Percentiles rank a stretch among this genome's conserved stretches.
Evolutionary conservation across 306 rosid species (phyloP).

Genomic region (Casuarina equisetifolia): DNA sequence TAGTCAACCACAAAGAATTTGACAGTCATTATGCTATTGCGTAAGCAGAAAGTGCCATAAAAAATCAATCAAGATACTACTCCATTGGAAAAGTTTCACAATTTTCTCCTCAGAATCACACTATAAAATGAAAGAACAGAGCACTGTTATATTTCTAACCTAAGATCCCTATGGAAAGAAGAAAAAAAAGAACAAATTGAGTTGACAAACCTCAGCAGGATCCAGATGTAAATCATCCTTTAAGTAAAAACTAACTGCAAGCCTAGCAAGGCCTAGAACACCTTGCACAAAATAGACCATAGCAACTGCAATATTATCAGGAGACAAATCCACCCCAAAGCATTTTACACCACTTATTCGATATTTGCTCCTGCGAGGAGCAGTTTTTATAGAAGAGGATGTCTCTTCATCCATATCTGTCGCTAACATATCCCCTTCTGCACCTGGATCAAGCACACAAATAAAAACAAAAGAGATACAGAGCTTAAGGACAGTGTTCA

Average conservation of each 20-base stretch:
- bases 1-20: slow-evolving; percentile 48
- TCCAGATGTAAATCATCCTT: slow-evolving; percentile 94
- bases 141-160: slow-evolving; percentile 7
- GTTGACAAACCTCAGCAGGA: slow-evolving; percentile 84
- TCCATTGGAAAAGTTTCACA: slow-evolving; percentile 5
- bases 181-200: slow-evolving; percentile 17
- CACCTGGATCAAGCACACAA: slow-evolving; percentile 45
- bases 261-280: slow-evolving; percentile 89
- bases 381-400: slow-evolving; percentile 38
- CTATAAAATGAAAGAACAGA: neutral
- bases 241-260: slow-evolving; percentile 82
- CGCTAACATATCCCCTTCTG: slow-evolving; percentile 45
- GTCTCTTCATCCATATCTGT: slow-evolving; percentile 48
- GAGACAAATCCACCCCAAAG: slow-evolving; percentile 82
- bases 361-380: slow-evolving; percentile 45
- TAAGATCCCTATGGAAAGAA: slow-evolving; percentile 1
- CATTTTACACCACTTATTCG: slow-evolving; percentile 37
- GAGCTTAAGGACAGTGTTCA: neutral
- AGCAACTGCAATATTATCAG: slow-evolving; percentile 88
- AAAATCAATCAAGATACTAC: neutral
- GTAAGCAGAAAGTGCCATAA: neutral
- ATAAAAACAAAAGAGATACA: slow-evolving; percentile 18
- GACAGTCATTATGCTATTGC: slow-evolving; percentile 31
- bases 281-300: slow-evolving; percentile 99
- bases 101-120: slow-evolving; percentile 10